Percentiles rank a stretch among this genome's conserved stretches.
phyloP scores from a whole-genome alignment of 306 rosid species.

The Acmispon strigosus region DNA sequence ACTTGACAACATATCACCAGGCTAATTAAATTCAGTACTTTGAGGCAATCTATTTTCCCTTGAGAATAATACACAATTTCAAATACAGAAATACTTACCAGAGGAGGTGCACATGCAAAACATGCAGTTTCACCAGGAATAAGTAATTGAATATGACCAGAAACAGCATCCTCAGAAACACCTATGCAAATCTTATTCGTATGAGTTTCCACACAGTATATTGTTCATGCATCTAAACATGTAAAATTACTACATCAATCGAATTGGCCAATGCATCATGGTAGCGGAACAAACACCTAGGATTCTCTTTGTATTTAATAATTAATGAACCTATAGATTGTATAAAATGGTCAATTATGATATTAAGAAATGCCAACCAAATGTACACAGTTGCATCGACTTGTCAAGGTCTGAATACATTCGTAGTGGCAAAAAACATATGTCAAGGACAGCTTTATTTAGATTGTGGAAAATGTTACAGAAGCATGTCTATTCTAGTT shows the following conservation, averaged over 20 bases:
- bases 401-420: not conserved
- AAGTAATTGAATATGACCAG: slow-evolving; percentile 93
- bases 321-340: not conserved
- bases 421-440: not conserved
- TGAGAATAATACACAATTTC: slow-evolving; percentile 5
- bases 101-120: slow-evolving; percentile 99
- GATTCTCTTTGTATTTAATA: not conserved
- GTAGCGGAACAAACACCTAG: not conserved
- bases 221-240: not conserved
- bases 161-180: slow-evolving; percentile 97
- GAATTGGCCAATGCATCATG: not conserved
- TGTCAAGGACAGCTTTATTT: not conserved
- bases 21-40: not conserved
- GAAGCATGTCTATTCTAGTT: not conserved
- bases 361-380: not conserved
- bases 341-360: not conserved
- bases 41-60: not conserved
- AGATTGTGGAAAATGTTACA: not conserved
- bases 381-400: not conserved
- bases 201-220: slow-evolving; percentile 8
- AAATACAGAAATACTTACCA: slow-evolving; percentile 45
- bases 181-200: slow-evolving; percentile 45
- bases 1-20: not conserved
- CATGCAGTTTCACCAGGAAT: slow-evolving; percentile 98
- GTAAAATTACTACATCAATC: not conserved